A percentile compares a stretch with the other conserved stretches of the same genome.
phyloP scores from a whole-genome alignment of 2,329 filamentous ascomycete species.

The Knoxdaviesia capensis region DNA sequence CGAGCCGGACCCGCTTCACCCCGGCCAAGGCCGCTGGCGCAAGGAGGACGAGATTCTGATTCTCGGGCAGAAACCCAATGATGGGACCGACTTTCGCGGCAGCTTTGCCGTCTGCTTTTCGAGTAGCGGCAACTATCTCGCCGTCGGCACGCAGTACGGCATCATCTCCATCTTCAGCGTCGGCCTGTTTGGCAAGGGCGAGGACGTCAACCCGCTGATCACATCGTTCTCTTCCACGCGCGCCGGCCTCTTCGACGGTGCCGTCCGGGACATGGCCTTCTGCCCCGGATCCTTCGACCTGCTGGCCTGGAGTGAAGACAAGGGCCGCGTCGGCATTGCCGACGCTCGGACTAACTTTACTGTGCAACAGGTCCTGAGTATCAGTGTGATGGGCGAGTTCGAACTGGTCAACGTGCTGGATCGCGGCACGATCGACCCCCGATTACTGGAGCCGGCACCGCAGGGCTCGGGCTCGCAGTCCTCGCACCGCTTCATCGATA shows the following conservation, averaged over 20 bases:
- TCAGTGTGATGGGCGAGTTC: conserved; percentile 37
- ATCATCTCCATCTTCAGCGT: conserved; percentile 58
- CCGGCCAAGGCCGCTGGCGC: conserved; percentile 1
- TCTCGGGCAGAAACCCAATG: conserved; percentile 33
- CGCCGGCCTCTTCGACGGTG: conserved; percentile 48
- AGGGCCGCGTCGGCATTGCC: conserved; percentile 52
- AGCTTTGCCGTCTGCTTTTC: conserved; percentile 70
- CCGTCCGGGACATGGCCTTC: conserved; percentile 81
- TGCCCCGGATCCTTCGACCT: conserved; percentile 79
- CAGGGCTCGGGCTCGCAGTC: conserved; percentile 1
- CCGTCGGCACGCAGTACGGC: conserved; percentile 63
- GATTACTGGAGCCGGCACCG: conserved; percentile 20
- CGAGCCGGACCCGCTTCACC: conserved; percentile 14
- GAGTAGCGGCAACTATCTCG: conserved; percentile 47
- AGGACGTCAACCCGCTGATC: conserved; percentile 38
- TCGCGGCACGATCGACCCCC: conserved; percentile 30
- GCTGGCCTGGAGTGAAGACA: conserved; percentile 84
- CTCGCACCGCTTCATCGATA: too few relatives aligned
- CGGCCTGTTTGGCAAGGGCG: conserved; percentile 20
- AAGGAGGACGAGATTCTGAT: conserved; percentile 23
- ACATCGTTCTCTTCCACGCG: conserved; percentile 62
- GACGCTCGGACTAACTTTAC: conserved; percentile 49
- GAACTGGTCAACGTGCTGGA: conserved; percentile 36
- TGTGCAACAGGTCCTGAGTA: conserved; percentile 45
- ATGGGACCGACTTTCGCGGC: conserved; percentile 35